phyloP scores from a whole-genome alignment of 2,329 filamentous ascomycete species.

The Claviceps digitariae region DNA sequence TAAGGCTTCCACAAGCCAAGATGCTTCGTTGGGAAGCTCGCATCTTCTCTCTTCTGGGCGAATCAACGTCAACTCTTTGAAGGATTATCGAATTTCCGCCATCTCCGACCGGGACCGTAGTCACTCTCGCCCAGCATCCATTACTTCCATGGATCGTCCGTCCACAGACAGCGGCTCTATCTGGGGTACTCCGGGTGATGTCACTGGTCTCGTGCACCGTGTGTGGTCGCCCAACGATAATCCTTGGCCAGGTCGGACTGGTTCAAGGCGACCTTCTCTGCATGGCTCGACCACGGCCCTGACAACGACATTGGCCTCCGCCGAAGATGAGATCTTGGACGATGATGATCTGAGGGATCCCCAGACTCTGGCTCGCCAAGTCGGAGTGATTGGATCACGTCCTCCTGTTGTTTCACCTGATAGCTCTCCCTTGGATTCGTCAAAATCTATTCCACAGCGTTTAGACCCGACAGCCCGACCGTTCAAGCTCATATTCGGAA shows the following conservation, averaged over 20 bases:
- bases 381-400: conserved; percentile 68
- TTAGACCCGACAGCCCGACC: conserved; percentile 83
- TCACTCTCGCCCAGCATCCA: conserved; percentile 54
- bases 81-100: conserved; percentile 34
- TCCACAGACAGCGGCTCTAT: conserved; percentile 69
- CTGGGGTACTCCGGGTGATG: conserved; percentile 45
- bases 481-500: conserved; percentile 60
- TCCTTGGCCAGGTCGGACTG: conserved; percentile 46
- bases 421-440: background rate
- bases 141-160: conserved; percentile 56
- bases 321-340: conserved; percentile 50
- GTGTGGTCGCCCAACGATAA: conserved; percentile 52
- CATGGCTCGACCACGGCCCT: conserved; percentile 58
- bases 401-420: conserved; percentile 28
- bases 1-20: conserved; percentile 35
- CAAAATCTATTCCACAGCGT: conserved; percentile 37
- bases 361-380: conserved; percentile 40
- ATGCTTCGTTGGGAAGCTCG: conserved; percentile 19
- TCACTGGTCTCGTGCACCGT: conserved; percentile 34
- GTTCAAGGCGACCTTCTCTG: conserved; percentile 68
- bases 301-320: conserved; percentile 47
- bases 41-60: conserved; percentile 27
- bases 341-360: conserved; percentile 40
- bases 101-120: conserved; percentile 42
- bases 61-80: conserved; percentile 34